Percentiles rank a stretch among this genome's conserved stretches.
phyloP scores from a whole-genome alignment of 306 rosid species.

The Malus sieversii region DNA sequence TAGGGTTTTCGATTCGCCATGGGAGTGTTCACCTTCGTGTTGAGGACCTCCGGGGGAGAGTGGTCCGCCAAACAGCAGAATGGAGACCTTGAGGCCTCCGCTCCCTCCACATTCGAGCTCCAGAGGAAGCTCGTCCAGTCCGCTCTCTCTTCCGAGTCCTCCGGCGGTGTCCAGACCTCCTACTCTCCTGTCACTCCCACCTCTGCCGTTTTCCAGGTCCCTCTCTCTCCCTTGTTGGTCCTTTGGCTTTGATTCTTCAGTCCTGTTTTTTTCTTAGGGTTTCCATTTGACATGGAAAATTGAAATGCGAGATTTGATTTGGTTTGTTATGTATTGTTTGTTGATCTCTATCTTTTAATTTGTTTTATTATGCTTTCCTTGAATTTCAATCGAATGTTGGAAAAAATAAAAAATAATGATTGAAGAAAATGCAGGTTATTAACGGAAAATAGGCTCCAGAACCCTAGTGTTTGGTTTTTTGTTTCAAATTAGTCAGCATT shows the following conservation, averaged over 20 bases:
- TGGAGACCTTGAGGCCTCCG: constrained; percentile 79
- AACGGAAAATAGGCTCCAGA: too few species aligned
- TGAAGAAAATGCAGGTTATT: background rate
- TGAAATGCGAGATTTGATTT: background rate
- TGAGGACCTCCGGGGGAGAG: constrained; percentile 48
- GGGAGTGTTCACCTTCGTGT: constrained; percentile 84
- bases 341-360: background rate
- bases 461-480: background rate
- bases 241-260: background rate
- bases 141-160: constrained; percentile 57
- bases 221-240: background rate
- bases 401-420: background rate
- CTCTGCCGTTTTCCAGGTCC: constrained; percentile 79
- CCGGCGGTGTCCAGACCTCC: constrained; percentile 73
- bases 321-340: background rate
- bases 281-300: background rate
- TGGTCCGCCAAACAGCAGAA: constrained; percentile 67
- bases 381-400: background rate
- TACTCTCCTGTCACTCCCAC: constrained; percentile 55
- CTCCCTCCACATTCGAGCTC: constrained; percentile 44
- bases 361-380: background rate
- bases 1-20: constrained; percentile 20
- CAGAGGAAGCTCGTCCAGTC: constrained; percentile 70
- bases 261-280: background rate
- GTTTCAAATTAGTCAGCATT: background rate